Evolutionary conservation across 352 stramenopile species (phyloP).

Genomic region (Phytophthora kernoviae): DNA sequence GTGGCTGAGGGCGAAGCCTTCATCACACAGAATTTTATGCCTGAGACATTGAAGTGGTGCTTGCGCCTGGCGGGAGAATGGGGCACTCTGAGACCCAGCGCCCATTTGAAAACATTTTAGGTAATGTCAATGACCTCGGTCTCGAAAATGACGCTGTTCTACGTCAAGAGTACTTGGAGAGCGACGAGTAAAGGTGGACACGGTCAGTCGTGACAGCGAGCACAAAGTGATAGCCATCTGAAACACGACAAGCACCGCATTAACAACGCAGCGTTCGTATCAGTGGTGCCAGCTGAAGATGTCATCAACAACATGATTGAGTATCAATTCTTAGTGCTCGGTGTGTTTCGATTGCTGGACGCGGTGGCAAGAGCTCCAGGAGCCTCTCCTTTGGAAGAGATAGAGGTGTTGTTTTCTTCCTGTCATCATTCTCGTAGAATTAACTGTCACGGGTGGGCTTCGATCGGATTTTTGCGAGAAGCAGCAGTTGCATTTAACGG

Average conservation of each 20-base stretch:
- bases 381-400: too few species aligned
- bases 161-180: conserved; percentile 94
- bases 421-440: too few species aligned
- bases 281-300: conserved; percentile 65
- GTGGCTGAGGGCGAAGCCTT: conserved; percentile 78
- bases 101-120: conserved; percentile 86
- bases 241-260: conserved; percentile 98
- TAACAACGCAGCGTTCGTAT: conserved; percentile 95
- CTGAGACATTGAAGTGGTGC: conserved; percentile 83
- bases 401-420: too few species aligned
- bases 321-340: conserved; percentile 84
- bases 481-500: too few species aligned
- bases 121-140: conserved; percentile 87
- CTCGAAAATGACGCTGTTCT: conserved; percentile 86
- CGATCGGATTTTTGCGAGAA: too few species aligned
- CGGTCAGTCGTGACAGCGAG: conserved; percentile 90
- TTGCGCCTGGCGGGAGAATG: conserved; percentile 80
- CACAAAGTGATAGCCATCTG: conserved; percentile 97
- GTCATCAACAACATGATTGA: conserved; percentile 83
- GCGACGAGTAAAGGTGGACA: conserved; percentile 97
- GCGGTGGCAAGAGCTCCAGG: too few species aligned
- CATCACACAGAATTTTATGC: conserved; percentile 63
- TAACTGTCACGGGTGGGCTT: too few species aligned
- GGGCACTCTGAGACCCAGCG: conserved; percentile 81
- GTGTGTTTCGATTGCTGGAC: too few species aligned